phyloP scores from a whole-genome alignment of 139 green algal species.

The Choricystis sp. region DNA sequence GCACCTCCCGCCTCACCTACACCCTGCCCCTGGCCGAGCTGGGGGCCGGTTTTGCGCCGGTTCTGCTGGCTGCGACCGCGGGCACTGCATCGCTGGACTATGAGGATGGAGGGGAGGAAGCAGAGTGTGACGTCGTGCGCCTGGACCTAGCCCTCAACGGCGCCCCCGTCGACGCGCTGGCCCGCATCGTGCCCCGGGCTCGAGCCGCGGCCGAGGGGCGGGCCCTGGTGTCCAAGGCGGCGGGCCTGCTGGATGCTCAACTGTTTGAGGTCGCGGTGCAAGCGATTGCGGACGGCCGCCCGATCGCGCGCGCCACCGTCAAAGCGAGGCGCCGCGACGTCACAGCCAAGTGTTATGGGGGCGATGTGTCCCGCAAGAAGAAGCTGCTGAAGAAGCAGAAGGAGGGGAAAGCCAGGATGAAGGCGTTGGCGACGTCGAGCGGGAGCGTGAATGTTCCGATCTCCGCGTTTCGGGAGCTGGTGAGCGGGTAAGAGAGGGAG shows the following conservation, averaged over 20 bases:
- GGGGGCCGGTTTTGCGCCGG: slow-evolving; percentile 65
- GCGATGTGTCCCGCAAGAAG: slow-evolving; percentile 75
- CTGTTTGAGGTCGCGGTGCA: slow-evolving; percentile 68
- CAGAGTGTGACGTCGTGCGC: slow-evolving; percentile 59
- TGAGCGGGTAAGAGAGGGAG: slow-evolving; percentile 3
- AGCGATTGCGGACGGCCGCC: slow-evolving; percentile 37
- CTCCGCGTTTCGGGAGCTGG: slow-evolving; percentile 63
- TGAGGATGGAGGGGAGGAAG: slow-evolving; percentile 63
- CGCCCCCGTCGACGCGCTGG: slow-evolving; percentile 61
- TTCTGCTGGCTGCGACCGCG: slow-evolving; percentile 61
- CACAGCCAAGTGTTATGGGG: slow-evolving; percentile 94
- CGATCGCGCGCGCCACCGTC: slow-evolving; percentile 65
- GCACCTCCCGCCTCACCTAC: slow-evolving; percentile 38
- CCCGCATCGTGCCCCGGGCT: slow-evolving; percentile 54
- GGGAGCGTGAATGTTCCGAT: slow-evolving; percentile 76
- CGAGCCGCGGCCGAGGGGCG: slow-evolving; percentile 30
- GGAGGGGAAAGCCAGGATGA: slow-evolving; percentile 91
- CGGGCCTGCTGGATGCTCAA: slow-evolving; percentile 46
- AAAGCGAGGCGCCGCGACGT: slow-evolving; percentile 88
- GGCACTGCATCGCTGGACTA: slow-evolving; percentile 91
- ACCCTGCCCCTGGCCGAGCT: slow-evolving; percentile 62
- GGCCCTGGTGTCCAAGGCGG: slow-evolving; percentile 39
- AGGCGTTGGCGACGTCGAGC: too few species aligned
- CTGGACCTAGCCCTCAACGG: slow-evolving; percentile 84
- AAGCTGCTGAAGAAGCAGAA: slow-evolving; percentile 98